Percentiles rank a stretch among this genome's conserved stretches.
These are phyloP conservation scores for Heracleum sosnowskyi DNA, from an alignment of 129 eudicot genomes.

Conservation along the genomic window DNA sequence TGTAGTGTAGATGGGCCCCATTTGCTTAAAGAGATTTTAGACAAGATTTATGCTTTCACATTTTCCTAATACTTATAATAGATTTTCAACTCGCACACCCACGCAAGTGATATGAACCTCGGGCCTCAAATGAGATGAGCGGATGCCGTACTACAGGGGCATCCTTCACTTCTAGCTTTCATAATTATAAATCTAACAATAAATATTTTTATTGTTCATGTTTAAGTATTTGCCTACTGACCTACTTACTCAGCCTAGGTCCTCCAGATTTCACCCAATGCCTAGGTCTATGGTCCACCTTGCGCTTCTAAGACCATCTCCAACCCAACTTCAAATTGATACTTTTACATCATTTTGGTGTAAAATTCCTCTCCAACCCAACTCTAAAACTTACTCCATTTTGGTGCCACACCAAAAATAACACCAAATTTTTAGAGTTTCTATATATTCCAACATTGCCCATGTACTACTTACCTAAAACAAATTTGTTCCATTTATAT, in stretches of 20 bases:
- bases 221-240: neutral
- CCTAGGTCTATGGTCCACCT: neutral
- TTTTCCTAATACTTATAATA: neutral
- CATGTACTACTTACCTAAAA: too few relatives aligned
- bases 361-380: too few relatives aligned
- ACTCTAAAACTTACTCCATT: too few relatives aligned
- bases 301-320: too few relatives aligned
- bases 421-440: too few relatives aligned
- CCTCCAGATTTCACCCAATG: neutral
- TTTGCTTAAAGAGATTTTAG: neutral
- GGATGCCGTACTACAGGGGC: neutral
- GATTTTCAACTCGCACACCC: neutral
- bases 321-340: too few relatives aligned
- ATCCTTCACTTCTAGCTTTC: conserved; percentile 1
- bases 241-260: neutral
- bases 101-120: neutral
- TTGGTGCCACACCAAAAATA: too few relatives aligned
- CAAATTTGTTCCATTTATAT: too few relatives aligned
- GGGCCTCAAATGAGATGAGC: neutral
- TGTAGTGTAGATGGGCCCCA: neutral
- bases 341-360: too few relatives aligned
- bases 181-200: neutral
- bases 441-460: too few relatives aligned
- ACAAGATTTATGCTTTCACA: neutral
- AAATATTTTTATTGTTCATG: neutral